Evolutionary conservation across 2,329 filamentous ascomycete genomes (phyloP).

Genomic region (Beauveria medogensis): DNA sequence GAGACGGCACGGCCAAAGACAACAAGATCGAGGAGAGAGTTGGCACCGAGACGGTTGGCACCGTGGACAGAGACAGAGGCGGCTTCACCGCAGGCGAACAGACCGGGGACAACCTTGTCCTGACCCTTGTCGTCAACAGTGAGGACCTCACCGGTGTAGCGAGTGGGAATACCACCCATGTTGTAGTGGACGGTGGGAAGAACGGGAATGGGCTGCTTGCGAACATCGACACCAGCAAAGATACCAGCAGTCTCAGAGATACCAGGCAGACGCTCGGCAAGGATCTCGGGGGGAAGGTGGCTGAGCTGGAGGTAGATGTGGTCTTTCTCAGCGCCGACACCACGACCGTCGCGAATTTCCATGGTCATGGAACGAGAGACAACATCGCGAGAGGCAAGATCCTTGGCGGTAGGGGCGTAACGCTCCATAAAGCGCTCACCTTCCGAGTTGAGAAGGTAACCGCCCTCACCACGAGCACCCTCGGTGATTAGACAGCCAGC

Average conservation of each 20-base stretch:
- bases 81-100: conserved; percentile 95
- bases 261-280: conserved; percentile 93
- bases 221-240: conserved; percentile 93
- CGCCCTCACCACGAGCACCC: conserved; percentile 94
- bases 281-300: conserved; percentile 84
- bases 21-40: conserved; percentile 94
- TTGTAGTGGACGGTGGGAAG: conserved; percentile 98
- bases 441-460: conserved; percentile 94
- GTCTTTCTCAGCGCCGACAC: conserved; percentile 94
- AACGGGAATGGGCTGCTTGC: conserved; percentile 93
- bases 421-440: conserved; percentile 99
- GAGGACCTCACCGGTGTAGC: conserved; percentile 93
- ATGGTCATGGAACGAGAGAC: conserved; percentile 97
- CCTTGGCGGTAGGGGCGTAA: conserved; percentile 95
- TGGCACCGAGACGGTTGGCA: conserved; percentile 94
- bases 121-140: conserved; percentile 79
- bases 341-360: conserved; percentile 94
- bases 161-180: conserved; percentile 98
- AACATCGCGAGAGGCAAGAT: conserved; percentile 92
- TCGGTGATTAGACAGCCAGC: conserved; percentile 97
- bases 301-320: conserved; percentile 98
- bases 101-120: conserved; percentile 87
- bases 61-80: conserved; percentile 97
- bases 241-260: conserved; percentile 98
- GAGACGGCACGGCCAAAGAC: conserved; percentile 97